Conservation (phyloP, 2,329 filamentous ascomycete genomes). For the Colletotrichum shisoi region DNA sequence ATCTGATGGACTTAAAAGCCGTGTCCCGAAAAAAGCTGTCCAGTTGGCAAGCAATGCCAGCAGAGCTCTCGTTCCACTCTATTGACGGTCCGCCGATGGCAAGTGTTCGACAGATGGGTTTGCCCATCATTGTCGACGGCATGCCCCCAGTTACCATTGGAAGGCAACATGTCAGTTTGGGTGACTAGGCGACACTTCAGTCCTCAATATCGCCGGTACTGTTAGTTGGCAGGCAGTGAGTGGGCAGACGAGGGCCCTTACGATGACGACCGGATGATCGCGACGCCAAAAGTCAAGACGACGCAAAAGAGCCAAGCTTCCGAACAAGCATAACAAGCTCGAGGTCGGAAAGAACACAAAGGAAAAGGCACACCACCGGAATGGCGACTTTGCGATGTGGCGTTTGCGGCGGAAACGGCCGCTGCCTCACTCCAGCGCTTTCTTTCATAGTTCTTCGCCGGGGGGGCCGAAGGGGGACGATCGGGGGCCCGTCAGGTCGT, state of each 20-base stretch:
- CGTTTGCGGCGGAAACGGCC: not conserved
- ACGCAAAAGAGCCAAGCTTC: not conserved
- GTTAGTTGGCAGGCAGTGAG: not conserved
- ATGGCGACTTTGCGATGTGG: too few species aligned
- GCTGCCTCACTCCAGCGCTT: not conserved
- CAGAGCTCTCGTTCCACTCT: too few species aligned
- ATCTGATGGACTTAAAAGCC: not conserved
- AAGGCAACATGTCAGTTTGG: not conserved
- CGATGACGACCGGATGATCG: not conserved
- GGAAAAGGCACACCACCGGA: not conserved
- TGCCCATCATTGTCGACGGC: not conserved
- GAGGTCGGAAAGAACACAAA: not conserved
- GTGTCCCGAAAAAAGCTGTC: too few species aligned
- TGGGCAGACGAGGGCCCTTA: not conserved
- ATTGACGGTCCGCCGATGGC: not conserved
- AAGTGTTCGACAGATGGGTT: not conserved
- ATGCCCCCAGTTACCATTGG: not conserved
- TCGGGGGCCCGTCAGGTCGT: not conserved
- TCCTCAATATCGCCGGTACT: too few species aligned
- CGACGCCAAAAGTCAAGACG: constrained; percentile 1
- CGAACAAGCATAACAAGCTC: constrained; percentile 10
- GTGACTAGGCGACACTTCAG: not conserved
- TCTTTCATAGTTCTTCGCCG: constrained; percentile 10
- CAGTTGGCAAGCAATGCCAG: not conserved
- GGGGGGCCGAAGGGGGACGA: constrained; percentile 8